A percentile compares a stretch with the other conserved stretches of the same genome.
Evolutionary conservation across 768 basidiomycete genomes (phyloP).

Genomic region (Leccinum ochraceum): DNA sequence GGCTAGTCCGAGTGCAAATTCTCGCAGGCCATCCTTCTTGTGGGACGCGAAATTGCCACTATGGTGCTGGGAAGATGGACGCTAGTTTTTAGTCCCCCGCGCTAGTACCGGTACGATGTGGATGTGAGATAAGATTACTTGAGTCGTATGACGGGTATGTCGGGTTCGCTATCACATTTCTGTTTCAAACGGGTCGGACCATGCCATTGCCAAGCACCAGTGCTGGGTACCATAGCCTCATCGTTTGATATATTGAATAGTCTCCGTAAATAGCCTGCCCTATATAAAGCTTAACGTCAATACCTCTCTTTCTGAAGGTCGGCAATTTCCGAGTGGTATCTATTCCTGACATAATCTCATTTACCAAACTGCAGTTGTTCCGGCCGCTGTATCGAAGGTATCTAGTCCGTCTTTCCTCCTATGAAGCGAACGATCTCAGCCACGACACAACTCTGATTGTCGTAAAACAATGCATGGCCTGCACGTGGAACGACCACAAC

Average conservation of each 20-base stretch:
- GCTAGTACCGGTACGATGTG: not conserved
- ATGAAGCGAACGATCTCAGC: conserved; percentile 8
- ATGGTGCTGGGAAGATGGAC: not conserved
- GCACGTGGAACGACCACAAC: conserved; percentile 1
- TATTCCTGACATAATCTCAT: not conserved
- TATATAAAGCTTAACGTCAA: too few relatives aligned
- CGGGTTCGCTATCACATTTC: not conserved
- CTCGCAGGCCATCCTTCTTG: not conserved
- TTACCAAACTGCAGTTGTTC: not conserved
- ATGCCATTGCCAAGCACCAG: not conserved
- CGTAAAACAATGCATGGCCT: conserved; percentile 4
- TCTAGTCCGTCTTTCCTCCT: not conserved
- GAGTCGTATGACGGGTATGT: not conserved
- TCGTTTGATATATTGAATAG: not conserved
- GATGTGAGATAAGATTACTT: not conserved
- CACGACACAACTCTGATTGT: conserved; percentile 2
- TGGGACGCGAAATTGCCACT: not conserved
- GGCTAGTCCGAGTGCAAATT: not conserved
- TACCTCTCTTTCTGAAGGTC: too few relatives aligned
- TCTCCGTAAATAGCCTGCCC: too few relatives aligned
- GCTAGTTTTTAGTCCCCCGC: not conserved
- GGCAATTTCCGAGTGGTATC: not conserved
- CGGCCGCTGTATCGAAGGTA: not conserved
- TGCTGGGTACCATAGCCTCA: not conserved
- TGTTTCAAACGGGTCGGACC: not conserved